Evolutionary conservation across 2,329 filamentous ascomycete species (phyloP).

Genomic region (Epichloe festucae): DNA sequence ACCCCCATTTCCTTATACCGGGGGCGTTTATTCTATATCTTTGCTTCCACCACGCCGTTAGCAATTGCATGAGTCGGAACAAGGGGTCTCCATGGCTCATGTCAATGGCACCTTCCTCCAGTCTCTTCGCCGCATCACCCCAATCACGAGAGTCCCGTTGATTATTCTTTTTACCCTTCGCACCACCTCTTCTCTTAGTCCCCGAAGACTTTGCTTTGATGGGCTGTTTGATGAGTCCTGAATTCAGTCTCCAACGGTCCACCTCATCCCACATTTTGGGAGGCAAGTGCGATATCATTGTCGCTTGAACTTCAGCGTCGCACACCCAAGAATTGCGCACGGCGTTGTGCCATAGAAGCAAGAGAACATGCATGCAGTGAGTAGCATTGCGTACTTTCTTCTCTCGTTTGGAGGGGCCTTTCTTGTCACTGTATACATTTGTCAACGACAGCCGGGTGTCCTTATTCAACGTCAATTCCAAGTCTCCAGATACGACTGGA

Average conservation of each 20-base stretch:
- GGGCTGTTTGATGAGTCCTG: slow-evolving; percentile 42
- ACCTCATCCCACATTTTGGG: slow-evolving; percentile 57
- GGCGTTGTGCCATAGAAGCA: slow-evolving; percentile 80
- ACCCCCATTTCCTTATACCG: slow-evolving; percentile 78
- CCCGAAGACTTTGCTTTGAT: slow-evolving; percentile 11
- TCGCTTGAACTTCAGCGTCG: slow-evolving; percentile 61
- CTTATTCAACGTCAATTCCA: slow-evolving; percentile 58
- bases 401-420: slow-evolving; percentile 76
- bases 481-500: slow-evolving; percentile 45
- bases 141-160: slow-evolving; percentile 45
- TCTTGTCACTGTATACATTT: slow-evolving; percentile 54
- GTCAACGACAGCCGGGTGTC: slow-evolving; percentile 47
- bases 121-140: slow-evolving; percentile 52
- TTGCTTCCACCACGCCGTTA: slow-evolving; percentile 83
- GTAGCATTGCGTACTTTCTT: slow-evolving; percentile 63
- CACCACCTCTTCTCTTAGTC: slow-evolving; percentile 15
- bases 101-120: slow-evolving; percentile 60
- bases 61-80: slow-evolving; percentile 57
- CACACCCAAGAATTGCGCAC: slow-evolving; percentile 75
- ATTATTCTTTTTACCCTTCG: slow-evolving; percentile 10
- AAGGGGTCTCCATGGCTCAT: slow-evolving; percentile 75
- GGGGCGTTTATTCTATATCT: slow-evolving; percentile 66
- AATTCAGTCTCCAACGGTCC: slow-evolving; percentile 58
- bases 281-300: slow-evolving; percentile 61
- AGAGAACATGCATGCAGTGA: slow-evolving; percentile 81